A percentile compares a stretch with the other conserved stretches of the same genome.
These are phyloP conservation scores for Dioscorea alata DNA, from an alignment of 106 monocot species.

Conservation along the genomic window DNA sequence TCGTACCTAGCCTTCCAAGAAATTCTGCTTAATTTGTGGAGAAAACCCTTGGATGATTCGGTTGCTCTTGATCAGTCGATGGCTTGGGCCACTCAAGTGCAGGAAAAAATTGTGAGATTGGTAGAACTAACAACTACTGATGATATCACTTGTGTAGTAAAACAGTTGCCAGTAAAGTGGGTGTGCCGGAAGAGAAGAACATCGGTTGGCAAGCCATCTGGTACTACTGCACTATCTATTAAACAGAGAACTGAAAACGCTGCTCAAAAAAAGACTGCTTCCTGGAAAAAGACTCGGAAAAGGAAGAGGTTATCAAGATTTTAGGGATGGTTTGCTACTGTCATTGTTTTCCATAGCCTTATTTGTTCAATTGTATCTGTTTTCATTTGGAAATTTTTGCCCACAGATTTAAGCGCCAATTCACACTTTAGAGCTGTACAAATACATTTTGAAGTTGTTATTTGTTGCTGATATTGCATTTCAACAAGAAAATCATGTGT, in stretches of 20 bases:
- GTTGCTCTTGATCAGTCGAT: conserved; percentile 67
- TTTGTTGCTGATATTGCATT: no score
- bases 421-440: no score
- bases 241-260: conserved; percentile 10
- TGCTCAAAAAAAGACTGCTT: neutral
- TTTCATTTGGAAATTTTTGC: no score
- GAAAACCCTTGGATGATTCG: conserved; percentile 71
- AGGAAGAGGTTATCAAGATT: conserved; percentile 48
- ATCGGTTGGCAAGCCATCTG: conserved; percentile 35
- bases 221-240: conserved; percentile 3
- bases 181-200: conserved; percentile 56
- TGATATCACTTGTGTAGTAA: conserved; percentile 49
- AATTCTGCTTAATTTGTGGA: conserved; percentile 53
- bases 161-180: conserved; percentile 69
- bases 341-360: no score
- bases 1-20: conserved; percentile 50
- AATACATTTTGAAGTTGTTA: no score
- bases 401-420: no score
- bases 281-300: conserved; percentile 47
- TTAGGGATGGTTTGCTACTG: neutral
- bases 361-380: no score
- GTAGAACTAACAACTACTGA: conserved; percentile 49
- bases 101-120: conserved; percentile 44
- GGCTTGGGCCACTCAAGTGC: conserved; percentile 64
- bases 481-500: no score